Base-by-base conservation (phyloP, 805 yeast species). In the Metschnikowia similis region DNA sequence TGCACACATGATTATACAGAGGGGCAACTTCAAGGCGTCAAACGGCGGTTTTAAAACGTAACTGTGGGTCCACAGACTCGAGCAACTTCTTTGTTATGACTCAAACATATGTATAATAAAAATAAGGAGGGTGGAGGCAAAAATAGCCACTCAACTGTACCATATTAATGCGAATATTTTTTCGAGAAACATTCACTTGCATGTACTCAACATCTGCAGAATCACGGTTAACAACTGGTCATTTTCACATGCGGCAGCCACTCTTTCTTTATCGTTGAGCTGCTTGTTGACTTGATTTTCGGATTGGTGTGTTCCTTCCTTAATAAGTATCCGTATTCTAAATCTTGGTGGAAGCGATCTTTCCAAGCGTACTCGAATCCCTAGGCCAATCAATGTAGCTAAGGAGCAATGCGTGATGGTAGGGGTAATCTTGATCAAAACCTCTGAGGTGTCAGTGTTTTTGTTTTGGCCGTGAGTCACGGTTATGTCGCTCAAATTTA, bases 221-320 rank as follows among this genome's bases (percentile, higher is more conserved):
- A 94, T 87, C n/a, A 94, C 99, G 30, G 83, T 79, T 36, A 91
- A 71, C 39, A 94, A 73, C 71, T 94, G 99, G 50, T 87, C 96
- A 61, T 94, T 94, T 63, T 94, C 99, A 67, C 98, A 91, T 0
- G 99, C 99, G 28, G 99, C 99, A 31, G 96, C 95, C 0, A 94
- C 97, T 54, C 99, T 75, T 69, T 94, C 99, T 70, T 94, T 94
- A 65, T 94, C 99, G 63, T 94, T 94, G 52, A 94, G 77, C 70
- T 94, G 99, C 64, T 92, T 92, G 69, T 94, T 94, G 21, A 94
- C 98, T 64, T 94, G 99, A 56, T 80, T 81, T 65, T 94, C 99
- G 63, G 96, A 87, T 66, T 94, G 97, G 65, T 94, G 99, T 1
- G 96, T 81, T 1, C 98, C 98, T 59, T 89, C 88, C 62, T 91